Evolutionary conservation across 495 filamentous ascomycete genomes (phyloP).

Genomic region (Xylaria bambusicola): DNA sequence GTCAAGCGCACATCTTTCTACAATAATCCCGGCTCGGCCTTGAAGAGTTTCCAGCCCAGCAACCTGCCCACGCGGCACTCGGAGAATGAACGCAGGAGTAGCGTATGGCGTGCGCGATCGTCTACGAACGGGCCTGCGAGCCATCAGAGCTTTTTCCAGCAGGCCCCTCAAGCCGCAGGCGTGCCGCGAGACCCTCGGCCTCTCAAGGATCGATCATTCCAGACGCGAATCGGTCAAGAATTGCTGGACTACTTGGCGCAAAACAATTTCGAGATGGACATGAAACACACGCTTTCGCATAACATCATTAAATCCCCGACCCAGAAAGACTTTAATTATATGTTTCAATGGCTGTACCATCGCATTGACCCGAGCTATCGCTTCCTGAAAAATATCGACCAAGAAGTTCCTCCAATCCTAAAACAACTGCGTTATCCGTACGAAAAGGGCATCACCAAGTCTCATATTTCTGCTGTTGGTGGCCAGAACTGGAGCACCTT

Average conservation of each 20-base stretch:
- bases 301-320: conserved; percentile 92
- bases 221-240: conserved; percentile 81
- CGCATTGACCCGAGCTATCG: conserved; percentile 90
- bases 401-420: conserved; percentile 86
- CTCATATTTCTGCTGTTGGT: conserved; percentile 89
- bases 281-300: conserved; percentile 84
- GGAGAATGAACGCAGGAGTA: conserved; percentile 74
- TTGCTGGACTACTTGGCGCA: conserved; percentile 86
- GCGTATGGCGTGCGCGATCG: conserved; percentile 72
- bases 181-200: conserved; percentile 87
- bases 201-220: conserved; percentile 76
- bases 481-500: conserved; percentile 96
- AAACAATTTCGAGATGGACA: conserved; percentile 95
- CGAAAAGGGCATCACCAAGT: conserved; percentile 90
- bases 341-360: conserved; percentile 97
- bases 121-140: conserved; percentile 53
- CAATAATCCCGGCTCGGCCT: conserved; percentile 65
- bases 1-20: conserved; percentile 84
- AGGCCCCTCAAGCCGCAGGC: conserved; percentile 73
- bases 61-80: conserved; percentile 44
- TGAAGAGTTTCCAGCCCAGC: conserved; percentile 51
- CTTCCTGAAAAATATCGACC: conserved; percentile 89
- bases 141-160: conserved; percentile 91
- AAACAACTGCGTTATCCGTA: conserved; percentile 94
- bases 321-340: conserved; percentile 93